Conservation (phyloP, 768 basidiomycete genomes). For the Boletus fagicola region DNA sequence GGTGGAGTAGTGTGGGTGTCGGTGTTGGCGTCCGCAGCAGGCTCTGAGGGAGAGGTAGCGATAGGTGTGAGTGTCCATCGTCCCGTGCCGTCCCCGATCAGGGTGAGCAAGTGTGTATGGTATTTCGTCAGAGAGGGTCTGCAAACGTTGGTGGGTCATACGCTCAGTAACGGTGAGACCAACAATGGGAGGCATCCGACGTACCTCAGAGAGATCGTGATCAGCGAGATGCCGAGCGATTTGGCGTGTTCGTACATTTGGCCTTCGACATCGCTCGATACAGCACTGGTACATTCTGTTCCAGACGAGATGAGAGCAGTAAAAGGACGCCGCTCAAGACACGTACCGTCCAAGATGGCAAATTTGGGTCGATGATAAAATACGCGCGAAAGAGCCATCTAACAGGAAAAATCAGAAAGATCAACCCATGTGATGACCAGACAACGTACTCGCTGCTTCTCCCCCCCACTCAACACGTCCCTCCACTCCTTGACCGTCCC, state of each 20-base stretch:
- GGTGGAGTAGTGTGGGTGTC: not conserved
- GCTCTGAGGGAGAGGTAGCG: not conserved
- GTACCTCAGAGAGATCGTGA: constrained; percentile 87
- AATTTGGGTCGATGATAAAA: constrained; percentile 86
- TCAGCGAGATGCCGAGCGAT: constrained; percentile 82
- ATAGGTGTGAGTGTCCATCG: constrained; percentile 71
- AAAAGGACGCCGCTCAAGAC: not conserved
- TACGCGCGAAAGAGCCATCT: constrained; percentile 92
- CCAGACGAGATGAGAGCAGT: not conserved
- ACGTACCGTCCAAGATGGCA: constrained; percentile 81
- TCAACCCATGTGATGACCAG: not conserved
- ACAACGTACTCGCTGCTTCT: constrained; percentile 77
- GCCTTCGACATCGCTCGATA: constrained; percentile 95
- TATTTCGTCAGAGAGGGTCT: constrained; percentile 84
- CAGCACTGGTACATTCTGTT: constrained; percentile 90
- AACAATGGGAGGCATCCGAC: constrained; percentile 13
- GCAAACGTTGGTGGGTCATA: not conserved
- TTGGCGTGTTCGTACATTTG: constrained; percentile 94
- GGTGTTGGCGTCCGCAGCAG: not conserved
- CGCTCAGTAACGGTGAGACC: not conserved
- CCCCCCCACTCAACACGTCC: constrained; percentile 92
- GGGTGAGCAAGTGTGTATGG: constrained; percentile 81
- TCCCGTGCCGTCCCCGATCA: constrained; percentile 69
- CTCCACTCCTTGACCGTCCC: constrained; percentile 91
- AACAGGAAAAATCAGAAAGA: constrained; percentile 7